These are phyloP conservation scores for Cryomyces minteri DNA, from an alignment of 495 filamentous ascomycete species.

Conservation along the genomic window DNA sequence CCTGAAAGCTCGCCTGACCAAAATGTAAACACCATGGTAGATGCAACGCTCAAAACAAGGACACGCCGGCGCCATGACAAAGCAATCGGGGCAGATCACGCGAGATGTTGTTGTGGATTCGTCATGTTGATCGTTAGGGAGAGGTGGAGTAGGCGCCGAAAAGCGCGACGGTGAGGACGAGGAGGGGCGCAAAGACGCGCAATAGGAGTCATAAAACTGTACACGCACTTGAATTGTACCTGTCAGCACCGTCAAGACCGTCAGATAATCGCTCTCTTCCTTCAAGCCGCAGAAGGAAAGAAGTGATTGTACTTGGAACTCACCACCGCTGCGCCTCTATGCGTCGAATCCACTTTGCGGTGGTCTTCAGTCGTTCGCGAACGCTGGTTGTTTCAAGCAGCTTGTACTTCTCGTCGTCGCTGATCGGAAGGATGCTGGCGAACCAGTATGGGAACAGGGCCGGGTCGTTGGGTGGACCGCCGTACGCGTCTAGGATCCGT, in stretches of 20 bases:
- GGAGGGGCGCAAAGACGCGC: not conserved
- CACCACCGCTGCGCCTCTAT: constrained; percentile 55
- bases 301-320: constrained; percentile 16
- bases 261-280: not conserved
- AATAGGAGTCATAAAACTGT: constrained; percentile 14
- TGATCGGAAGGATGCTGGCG: constrained; percentile 58
- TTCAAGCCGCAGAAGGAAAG: not conserved
- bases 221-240: constrained; percentile 13
- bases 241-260: constrained; percentile 2
- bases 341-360: constrained; percentile 57
- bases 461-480: constrained; percentile 55
- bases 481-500: constrained; percentile 54
- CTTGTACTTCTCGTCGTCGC: constrained; percentile 60
- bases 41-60: too few species aligned
- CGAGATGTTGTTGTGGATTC: too few species aligned
- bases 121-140: too few species aligned
- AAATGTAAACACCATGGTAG: too few species aligned
- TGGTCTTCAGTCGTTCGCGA: constrained; percentile 62
- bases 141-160: too few species aligned
- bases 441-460: constrained; percentile 82
- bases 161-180: too few species aligned
- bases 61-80: too few species aligned
- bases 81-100: too few species aligned
- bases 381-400: constrained; percentile 55
- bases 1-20: too few species aligned